Percentiles rank a stretch among this genome's conserved stretches.
These are phyloP conservation scores for Starmerella floris DNA, from an alignment of 805 yeast species.

Conservation along the genomic window DNA sequence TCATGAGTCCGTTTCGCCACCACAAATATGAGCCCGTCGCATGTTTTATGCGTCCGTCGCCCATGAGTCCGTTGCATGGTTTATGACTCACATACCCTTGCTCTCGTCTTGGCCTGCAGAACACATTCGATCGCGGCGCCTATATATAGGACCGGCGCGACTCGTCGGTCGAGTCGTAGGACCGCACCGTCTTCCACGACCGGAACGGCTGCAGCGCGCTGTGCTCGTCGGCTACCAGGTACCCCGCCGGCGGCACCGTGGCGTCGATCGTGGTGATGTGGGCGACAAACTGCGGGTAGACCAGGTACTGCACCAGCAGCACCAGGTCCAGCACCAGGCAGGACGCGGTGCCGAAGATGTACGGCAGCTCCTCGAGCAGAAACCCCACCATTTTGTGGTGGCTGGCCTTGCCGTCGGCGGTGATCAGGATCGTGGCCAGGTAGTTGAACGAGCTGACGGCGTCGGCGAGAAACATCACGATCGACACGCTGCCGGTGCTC, in stretches of 20 bases:
- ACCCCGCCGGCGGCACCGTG: not conserved
- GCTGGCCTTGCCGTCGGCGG: constrained; percentile 14
- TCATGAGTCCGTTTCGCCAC: no score
- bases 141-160: not conserved
- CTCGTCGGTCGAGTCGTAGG: not conserved
- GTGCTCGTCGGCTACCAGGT: not conserved
- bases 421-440: constrained; percentile 22
- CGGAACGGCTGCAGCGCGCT: constrained; percentile 3
- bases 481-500: constrained; percentile 32
- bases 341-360: constrained; percentile 21
- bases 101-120: no score
- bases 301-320: constrained; percentile 22
- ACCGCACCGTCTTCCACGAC: constrained; percentile 4
- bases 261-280: not conserved
- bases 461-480: constrained; percentile 24
- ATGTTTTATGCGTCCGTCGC: no score
- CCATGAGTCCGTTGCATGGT: no score
- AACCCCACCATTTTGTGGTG: constrained; percentile 19
- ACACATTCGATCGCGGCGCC: no score
- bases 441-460: constrained; percentile 22
- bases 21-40: no score
- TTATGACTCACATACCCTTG: no score
- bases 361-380: constrained; percentile 24
- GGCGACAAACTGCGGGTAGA: constrained; percentile 18
- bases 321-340: constrained; percentile 22